A percentile compares a stretch with the other conserved stretches of the same genome.
Evolutionary conservation across 495 filamentous ascomycete genomes (phyloP).

Genomic region (Thozetella sp.): DNA sequence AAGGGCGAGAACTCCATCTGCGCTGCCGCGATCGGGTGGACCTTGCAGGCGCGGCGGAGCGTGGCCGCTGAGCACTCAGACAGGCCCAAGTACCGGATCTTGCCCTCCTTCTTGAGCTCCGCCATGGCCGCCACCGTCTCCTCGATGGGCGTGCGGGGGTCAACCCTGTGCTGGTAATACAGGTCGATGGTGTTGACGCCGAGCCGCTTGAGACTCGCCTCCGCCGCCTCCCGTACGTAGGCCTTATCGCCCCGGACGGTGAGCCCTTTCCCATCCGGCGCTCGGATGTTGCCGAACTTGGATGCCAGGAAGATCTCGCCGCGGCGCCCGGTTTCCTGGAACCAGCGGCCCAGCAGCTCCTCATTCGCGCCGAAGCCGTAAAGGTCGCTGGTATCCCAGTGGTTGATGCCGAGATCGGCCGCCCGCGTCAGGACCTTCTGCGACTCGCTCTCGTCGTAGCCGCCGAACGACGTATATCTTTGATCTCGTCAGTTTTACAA

Average conservation of each 20-base stretch:
- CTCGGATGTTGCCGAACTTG: constrained; percentile 38
- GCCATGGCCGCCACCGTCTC: constrained; percentile 54
- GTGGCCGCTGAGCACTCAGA: constrained; percentile 54
- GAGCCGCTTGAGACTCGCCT: constrained; percentile 50
- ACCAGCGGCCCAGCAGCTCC: constrained; percentile 46
- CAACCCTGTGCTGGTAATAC: constrained; percentile 58
- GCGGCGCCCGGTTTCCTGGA: constrained; percentile 35
- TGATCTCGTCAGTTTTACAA: not conserved
- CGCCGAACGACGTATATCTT: constrained; percentile 20
- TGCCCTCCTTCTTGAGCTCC: constrained; percentile 45
- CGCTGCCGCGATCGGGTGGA: constrained; percentile 59
- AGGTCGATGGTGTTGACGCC: constrained; percentile 56
- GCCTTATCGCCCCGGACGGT: constrained; percentile 18
- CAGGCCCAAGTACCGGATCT: constrained; percentile 59
- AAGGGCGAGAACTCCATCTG: constrained; percentile 67
- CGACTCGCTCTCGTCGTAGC: constrained; percentile 34
- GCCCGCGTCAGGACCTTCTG: constrained; percentile 33
- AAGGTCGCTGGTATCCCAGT: constrained; percentile 36
- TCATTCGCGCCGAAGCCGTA: constrained; percentile 35
- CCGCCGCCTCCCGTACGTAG: constrained; percentile 29
- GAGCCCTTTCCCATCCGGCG: constrained; percentile 11
- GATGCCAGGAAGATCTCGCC: constrained; percentile 55
- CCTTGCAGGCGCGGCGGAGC: constrained; percentile 50
- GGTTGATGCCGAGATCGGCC: constrained; percentile 29
- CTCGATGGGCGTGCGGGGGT: constrained; percentile 58